Evolutionary conservation across 805 yeast species (phyloP), one percentile per base, ranked within the genome.

Genomic region (Candida awuae): DNA sequence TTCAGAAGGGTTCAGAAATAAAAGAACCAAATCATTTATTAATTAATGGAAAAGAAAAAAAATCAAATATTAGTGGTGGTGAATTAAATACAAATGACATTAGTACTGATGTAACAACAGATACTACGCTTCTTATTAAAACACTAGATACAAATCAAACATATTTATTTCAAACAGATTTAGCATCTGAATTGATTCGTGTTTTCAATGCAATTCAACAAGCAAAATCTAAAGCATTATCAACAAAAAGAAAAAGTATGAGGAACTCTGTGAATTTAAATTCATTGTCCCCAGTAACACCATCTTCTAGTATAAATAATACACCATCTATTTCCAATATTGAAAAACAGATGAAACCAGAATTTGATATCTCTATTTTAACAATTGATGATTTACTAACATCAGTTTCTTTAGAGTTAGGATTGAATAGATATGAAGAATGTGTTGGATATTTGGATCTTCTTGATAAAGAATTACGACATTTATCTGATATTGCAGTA

Each of bases 131-230:
- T 9, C 43, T 49, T 3, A 37, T 55, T 26, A 49, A 42, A 26
- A 38, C 48, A 6, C 42, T 39, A 18, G 42, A 42, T 23, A 27
- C 30, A 9, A 43, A 45, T 18, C 41, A 43, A 33, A 65, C 73
- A 27, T 78, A 70, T 49, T 67, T 77, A 7, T 77, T 71, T 50
- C 80, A 73, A 48, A 77, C 84, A 0, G 83, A 77, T 48, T 59
- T 77, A 37, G 54, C 64, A 42, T 79, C 73, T 48, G 83, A 78
- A 51, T 75, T 65, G 52, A 55, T 65, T 9, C 74, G 71, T 45
- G 67, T 83, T 4, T 59, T 71, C 26, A 68, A 69, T 14, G 74
- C 78, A 0, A 73, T 71, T 41, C 70, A 77, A 47, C 70, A 73
- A 49, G 87, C 85, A 0, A 72, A 34, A 33, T 23, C 37, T 23